Conservation (phyloP, 257 asterid species). For the Nicotiana tomentosiformis region DNA sequence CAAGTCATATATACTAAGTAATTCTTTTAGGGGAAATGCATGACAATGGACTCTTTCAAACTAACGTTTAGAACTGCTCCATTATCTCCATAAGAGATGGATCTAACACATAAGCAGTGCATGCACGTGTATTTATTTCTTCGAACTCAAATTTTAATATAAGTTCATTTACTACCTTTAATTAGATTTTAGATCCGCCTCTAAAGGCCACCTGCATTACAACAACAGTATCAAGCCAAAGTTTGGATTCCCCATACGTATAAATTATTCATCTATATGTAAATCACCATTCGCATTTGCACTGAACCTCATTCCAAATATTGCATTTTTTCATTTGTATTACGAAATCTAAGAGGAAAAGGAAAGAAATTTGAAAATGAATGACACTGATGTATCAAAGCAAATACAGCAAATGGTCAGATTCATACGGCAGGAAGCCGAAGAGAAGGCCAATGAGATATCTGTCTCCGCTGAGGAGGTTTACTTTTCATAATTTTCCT, state of each 20-base stretch:
- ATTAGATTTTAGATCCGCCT: not conserved
- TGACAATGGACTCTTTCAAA: not conserved
- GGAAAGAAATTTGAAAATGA: constrained; percentile 22
- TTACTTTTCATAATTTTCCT: not conserved
- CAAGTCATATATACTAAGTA: not conserved
- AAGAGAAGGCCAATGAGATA: constrained; percentile 55
- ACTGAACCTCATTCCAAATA: not conserved
- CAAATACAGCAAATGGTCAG: constrained; percentile 60
- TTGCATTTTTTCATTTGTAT: not conserved
- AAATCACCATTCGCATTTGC: not conserved
- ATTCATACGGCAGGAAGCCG: constrained; percentile 58
- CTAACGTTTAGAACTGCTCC: not conserved
- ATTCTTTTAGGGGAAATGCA: not conserved
- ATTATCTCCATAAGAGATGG: not conserved
- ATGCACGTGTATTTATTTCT: not conserved
- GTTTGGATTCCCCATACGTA: not conserved
- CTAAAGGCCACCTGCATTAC: not conserved
- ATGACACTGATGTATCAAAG: constrained; percentile 43
- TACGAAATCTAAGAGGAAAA: not conserved
- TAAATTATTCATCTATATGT: not conserved
- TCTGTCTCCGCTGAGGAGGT: constrained; percentile 53
- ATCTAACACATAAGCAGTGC: constrained; percentile 1
- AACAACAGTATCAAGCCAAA: no score
- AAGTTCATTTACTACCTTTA: not conserved
- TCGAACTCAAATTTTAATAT: not conserved